Base-by-base conservation (phyloP, 352 stramenopile species). In the Globisporangium ultimum region DNA sequence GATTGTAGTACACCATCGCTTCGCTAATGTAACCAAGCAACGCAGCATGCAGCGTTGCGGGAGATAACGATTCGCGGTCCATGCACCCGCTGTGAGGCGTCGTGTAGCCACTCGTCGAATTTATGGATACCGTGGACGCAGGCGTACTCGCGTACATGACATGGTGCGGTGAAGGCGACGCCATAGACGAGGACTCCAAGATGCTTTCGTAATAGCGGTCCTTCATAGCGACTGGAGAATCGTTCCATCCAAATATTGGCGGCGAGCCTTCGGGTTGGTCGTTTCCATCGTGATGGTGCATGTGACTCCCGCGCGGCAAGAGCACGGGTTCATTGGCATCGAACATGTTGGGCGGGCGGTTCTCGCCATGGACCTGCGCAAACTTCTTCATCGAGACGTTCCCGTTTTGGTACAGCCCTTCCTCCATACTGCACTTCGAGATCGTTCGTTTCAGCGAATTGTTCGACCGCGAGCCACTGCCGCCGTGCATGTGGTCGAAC, bases 361-460 rank as follows among this genome's bases (percentile, higher is more conserved):
- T 34, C 42, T 74, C 54, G 0, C 57, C 42, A 17, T 43, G 38
- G 1, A 73, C 42, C 18, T 55, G 62, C 21, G 72, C 77, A 5
- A 86, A 61, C 50, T 80, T 80, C 58, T 88, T 89, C 52, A 64
- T 65, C 18, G 66, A 67, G 41, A 73, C 48, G 45, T 58, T 59
- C 50, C 58, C 58, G 54, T 67, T 71, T 41, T 43, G 47, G 14
- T 55, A 48, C 15, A 66, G 41, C n/a, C 21, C 62, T 21, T 52
- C 63, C 57, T 80, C 71, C 66, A 90, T 79, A 24, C 73, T 77
- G 56, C 78, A 91, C 68, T 91, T 88, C 59, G 80, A 91, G 67
- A 91, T 88, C 21, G 80, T 91, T 58, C 80, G 78, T 66, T 91
- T 91, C 49, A 91, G 78, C 47, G 32, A 32, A 17, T 45, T 42